Evolutionary conservation across 495 filamentous ascomycete species (phyloP), one percentile per base, ranked within the genome.

Genomic region (Talaromyces proteolyticus): DNA sequence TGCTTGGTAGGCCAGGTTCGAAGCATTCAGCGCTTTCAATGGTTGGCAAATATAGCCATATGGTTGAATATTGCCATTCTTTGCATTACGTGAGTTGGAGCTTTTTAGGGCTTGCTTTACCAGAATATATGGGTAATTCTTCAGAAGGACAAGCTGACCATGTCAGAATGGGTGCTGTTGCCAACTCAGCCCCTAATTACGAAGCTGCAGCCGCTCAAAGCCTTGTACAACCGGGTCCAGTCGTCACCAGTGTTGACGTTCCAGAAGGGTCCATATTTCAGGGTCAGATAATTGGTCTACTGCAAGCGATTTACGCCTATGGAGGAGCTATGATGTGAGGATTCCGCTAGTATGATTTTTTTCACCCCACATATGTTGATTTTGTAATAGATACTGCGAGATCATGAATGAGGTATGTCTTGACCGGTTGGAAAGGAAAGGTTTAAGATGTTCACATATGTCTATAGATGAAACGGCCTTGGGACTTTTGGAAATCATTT

Each of bases 351-450:
- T n/a, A n/a, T n/a, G n/a, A n/a, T n/a, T n/a, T n/a, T n/a, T n/a
- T n/a, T n/a, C n/a, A n/a, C n/a, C n/a, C n/a, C n/a, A n/a, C n/a
- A n/a, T n/a, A n/a, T n/a, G n/a, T n/a, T n/a, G n/a, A n/a, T n/a
- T n/a, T n/a, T n/a, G n/a, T n/a, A n/a, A n/a, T n/a, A 42, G 40
- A 7, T 42, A 42, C 64, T 72, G 77, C 47, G 81, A 83, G 53
- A 80, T 87, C 59, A 67, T 84, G 57, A 71, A 80, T 12, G 84
- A 87, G 19, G 42, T n/a, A n/a, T n/a, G n/a, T n/a, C n/a, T n/a
- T n/a, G n/a, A n/a, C n/a, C n/a, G n/a, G n/a, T n/a, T n/a, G n/a
- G n/a, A n/a, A n/a, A n/a, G n/a, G n/a, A n/a, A n/a, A n/a, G n/a
- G n/a, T n/a, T n/a, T n/a, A n/a, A n/a, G n/a, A n/a, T n/a, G n/a